Evolutionary conservation across 805 yeast genomes (phyloP).

Genomic region (Saccharomycopsis selenospora): DNA sequence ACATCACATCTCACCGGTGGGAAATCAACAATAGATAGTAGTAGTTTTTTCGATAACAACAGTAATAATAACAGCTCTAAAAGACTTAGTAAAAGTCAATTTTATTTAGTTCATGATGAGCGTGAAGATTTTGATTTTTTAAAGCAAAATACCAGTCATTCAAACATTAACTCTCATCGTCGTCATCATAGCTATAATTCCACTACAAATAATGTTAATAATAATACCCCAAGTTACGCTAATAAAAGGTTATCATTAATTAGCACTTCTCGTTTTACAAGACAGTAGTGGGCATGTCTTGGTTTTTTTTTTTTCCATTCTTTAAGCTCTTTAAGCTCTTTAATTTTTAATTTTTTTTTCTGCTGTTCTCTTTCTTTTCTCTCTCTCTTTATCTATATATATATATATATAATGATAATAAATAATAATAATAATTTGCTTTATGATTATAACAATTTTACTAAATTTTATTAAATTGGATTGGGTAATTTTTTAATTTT

Average conservation of each 20-base stretch:
- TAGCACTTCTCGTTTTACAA: background rate
- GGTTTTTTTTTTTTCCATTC: too few relatives aligned
- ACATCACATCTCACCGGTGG: conserved; percentile 9
- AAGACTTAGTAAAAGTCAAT: background rate
- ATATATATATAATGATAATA: too few relatives aligned
- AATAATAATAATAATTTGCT: too few relatives aligned
- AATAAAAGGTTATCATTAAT: background rate
- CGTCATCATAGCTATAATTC: background rate
- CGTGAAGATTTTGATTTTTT: background rate
- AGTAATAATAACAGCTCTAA: background rate
- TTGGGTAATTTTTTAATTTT: too few relatives aligned
- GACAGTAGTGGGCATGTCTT: background rate
- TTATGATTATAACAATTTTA: too few relatives aligned
- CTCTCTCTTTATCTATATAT: too few relatives aligned
- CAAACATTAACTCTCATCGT: background rate
- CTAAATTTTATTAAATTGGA: too few relatives aligned
- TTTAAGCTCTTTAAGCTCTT: too few relatives aligned
- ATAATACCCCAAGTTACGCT: background rate
- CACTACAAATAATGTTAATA: background rate
- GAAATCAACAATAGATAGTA: conserved; percentile 10
- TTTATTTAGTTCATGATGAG: background rate
- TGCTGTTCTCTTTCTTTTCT: too few relatives aligned
- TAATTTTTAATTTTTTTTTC: too few relatives aligned
- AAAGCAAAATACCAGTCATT: background rate
- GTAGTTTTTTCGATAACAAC: too few relatives aligned